phyloP scores from a whole-genome alignment of 441 rosid species.

The Adansonia gregorii region DNA sequence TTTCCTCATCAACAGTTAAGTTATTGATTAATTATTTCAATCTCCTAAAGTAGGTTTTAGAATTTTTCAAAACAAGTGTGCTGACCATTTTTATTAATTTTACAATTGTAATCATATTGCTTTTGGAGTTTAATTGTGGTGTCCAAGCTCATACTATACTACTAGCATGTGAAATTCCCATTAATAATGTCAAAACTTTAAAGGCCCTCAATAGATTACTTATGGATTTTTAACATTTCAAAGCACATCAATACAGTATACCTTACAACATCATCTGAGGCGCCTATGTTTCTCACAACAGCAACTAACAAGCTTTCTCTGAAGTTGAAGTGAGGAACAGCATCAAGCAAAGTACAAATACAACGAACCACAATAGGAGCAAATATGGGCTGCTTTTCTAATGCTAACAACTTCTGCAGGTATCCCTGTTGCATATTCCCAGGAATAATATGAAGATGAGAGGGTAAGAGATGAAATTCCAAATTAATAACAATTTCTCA shows the following conservation, averaged over 20 bases:
- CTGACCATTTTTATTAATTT: background rate
- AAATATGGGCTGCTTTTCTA: slow-evolving; percentile 62
- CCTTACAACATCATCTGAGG: slow-evolving; percentile 82
- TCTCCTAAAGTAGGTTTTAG: slow-evolving; percentile 16
- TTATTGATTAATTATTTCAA: background rate
- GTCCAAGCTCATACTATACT: background rate
- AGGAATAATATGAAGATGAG: slow-evolving; percentile 6
- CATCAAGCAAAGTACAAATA: slow-evolving; percentile 75
- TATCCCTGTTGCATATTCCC: slow-evolving; percentile 56
- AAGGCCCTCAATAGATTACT: background rate
- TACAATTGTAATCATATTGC: background rate
- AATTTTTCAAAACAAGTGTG: background rate
- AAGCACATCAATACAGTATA: slow-evolving; percentile 27
- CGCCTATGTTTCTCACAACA: slow-evolving; percentile 71
- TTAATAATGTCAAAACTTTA: background rate
- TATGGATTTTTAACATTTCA: slow-evolving; percentile 2
- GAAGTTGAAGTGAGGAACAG: slow-evolving; percentile 91
- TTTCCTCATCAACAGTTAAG: background rate
- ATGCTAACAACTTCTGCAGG: slow-evolving; percentile 64
- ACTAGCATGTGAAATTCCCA: background rate
- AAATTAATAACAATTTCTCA: slow-evolving; percentile 3
- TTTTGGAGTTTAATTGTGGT: background rate
- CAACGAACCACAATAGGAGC: slow-evolving; percentile 76
- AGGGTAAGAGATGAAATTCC: background rate
- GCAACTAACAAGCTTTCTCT: slow-evolving; percentile 68